These are phyloP conservation scores for Aschersonia sp. DNA, from an alignment of 2,329 filamentous ascomycete species.

Conservation along the genomic window DNA sequence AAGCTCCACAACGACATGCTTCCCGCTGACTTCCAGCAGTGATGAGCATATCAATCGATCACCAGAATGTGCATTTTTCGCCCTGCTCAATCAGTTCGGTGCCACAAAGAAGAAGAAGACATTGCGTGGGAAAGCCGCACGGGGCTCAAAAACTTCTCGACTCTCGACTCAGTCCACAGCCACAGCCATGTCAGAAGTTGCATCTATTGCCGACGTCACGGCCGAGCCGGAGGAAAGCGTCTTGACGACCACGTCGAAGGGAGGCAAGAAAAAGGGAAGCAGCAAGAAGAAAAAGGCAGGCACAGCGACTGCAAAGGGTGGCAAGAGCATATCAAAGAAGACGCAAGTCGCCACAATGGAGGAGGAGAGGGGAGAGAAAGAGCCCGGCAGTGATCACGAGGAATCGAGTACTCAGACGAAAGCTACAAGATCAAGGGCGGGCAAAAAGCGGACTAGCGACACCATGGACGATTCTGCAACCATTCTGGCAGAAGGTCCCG, in stretches of 20 bases:
- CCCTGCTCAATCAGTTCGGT: constrained; percentile 43
- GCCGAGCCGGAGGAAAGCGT: constrained; percentile 42
- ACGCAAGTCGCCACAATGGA: constrained; percentile 22
- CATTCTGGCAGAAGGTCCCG: constrained; percentile 29
- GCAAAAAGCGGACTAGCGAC: constrained; percentile 50
- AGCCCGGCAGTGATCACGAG: constrained; percentile 9
- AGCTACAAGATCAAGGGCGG: constrained; percentile 28
- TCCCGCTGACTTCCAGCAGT: constrained; percentile 28
- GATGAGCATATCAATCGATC: constrained; percentile 76
- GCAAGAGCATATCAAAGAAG: constrained; percentile 29
- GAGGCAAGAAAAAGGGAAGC: constrained; percentile 44
- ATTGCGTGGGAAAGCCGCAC: constrained; percentile 34
- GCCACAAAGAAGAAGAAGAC: constrained; percentile 43
- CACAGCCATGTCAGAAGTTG: constrained; percentile 33
- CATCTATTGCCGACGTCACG: constrained; percentile 31
- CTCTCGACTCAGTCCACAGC: constrained; percentile 43
- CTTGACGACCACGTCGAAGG: constrained; percentile 43
- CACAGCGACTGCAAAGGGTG: constrained; percentile 5
- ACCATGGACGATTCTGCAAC: constrained; percentile 35
- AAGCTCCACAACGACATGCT: background rate
- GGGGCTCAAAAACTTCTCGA: constrained; percentile 56
- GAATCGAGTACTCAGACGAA: constrained; percentile 11
- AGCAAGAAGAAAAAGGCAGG: constrained; percentile 20
- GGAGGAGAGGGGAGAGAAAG: constrained; percentile 14
- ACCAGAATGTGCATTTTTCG: constrained; percentile 71